A percentile compares a stretch with the other conserved stretches of the same genome.
Conservation (phyloP, 1,284 basidiomycete species). For the Boletus smithii region DNA sequence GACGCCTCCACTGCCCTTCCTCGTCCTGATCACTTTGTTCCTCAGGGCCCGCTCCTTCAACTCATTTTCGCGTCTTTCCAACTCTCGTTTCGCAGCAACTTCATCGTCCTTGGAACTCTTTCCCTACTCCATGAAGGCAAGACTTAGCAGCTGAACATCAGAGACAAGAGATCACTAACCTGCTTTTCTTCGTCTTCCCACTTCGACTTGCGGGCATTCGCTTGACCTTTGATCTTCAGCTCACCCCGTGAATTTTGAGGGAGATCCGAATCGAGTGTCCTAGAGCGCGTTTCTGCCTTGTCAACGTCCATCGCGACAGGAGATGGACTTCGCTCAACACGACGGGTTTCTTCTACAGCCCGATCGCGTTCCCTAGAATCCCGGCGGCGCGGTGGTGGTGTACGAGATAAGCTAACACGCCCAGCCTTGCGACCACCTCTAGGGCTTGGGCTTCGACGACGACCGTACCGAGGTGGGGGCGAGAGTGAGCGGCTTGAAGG, state of each 20-base stretch:
- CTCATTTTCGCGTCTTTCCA: constrained; percentile 67
- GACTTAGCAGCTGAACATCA: constrained; percentile 4
- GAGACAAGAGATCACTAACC: constrained; percentile 24
- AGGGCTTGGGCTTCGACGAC: constrained; percentile 37
- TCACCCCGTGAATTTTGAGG: constrained; percentile 42
- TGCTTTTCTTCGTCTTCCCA: constrained; percentile 41
- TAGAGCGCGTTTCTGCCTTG: constrained; percentile 18
- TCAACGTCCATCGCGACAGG: constrained; percentile 46
- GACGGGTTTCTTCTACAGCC: constrained; percentile 24
- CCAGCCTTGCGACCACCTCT: constrained; percentile 34
- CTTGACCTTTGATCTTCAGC: constrained; percentile 70
- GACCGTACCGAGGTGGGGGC: constrained; percentile 28
- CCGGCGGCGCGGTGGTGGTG: constrained; percentile 27
- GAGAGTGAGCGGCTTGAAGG: constrained; percentile 44
- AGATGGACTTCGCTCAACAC: constrained; percentile 26
- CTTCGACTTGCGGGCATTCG: constrained; percentile 48
- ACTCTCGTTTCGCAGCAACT: constrained; percentile 35
- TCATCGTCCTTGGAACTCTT: constrained; percentile 8
- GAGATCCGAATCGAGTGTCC: constrained; percentile 31
- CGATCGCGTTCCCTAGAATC: constrained; percentile 31
- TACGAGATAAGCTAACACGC: constrained; percentile 26
- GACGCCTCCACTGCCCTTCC: constrained; percentile 43
- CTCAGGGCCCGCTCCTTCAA: constrained; percentile 74
- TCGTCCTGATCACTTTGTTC: constrained; percentile 73
- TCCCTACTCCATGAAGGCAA: constrained; percentile 21